These are phyloP conservation scores for Colletotrichum kahawae DNA, from an alignment of 2,329 filamentous ascomycete species.

Conservation along the genomic window DNA sequence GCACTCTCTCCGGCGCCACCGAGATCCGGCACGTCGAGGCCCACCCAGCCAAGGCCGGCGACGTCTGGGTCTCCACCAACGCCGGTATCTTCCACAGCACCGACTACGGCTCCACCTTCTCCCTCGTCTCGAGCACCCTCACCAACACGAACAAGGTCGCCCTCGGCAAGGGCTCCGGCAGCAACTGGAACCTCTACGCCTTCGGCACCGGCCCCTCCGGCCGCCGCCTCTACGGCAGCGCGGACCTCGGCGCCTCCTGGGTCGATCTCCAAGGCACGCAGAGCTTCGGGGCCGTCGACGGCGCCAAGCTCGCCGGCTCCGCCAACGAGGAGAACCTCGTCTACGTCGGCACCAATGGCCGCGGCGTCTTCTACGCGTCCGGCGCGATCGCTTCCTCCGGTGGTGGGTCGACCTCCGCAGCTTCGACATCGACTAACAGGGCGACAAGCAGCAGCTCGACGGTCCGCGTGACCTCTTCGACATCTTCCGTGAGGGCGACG, in stretches of 20 bases:
- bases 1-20: slow-evolving; percentile 41
- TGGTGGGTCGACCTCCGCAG: not conserved
- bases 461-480: not conserved
- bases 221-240: slow-evolving; percentile 49
- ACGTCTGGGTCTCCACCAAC: slow-evolving; percentile 63
- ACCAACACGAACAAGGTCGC: slow-evolving; percentile 48
- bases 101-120: slow-evolving; percentile 55
- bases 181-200: slow-evolving; percentile 51
- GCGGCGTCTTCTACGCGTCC: slow-evolving; percentile 45
- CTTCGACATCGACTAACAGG: not conserved
- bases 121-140: slow-evolving; percentile 38
- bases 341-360: slow-evolving; percentile 56
- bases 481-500: not conserved
- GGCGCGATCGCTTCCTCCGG: slow-evolving; percentile 14
- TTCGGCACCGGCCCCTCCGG: slow-evolving; percentile 50
- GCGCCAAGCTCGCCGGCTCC: slow-evolving; percentile 46
- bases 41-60: slow-evolving; percentile 63
- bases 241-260: slow-evolving; percentile 49
- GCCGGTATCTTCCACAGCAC: slow-evolving; percentile 59
- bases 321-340: slow-evolving; percentile 49
- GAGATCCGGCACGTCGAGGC: slow-evolving; percentile 61
- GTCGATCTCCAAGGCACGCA: slow-evolving; percentile 53
- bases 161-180: slow-evolving; percentile 44
- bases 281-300: slow-evolving; percentile 49
- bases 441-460: not conserved